Base-by-base conservation (phyloP, 768 basidiomycete genomes). In the Hirschioporus abietinus region DNA sequence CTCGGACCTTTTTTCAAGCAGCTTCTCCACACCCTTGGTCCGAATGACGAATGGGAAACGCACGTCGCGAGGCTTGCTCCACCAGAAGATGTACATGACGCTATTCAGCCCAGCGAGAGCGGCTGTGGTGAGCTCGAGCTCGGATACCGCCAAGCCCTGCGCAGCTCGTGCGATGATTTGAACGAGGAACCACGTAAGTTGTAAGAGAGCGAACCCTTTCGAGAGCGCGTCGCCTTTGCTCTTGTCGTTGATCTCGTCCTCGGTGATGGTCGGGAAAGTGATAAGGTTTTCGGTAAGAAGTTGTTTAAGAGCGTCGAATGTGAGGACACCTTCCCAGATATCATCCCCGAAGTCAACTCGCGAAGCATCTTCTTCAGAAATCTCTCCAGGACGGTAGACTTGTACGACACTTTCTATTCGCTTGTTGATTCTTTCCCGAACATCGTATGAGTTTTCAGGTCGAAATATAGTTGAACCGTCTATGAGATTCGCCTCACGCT, bases 51-150 rank as follows among this genome's bases (percentile, higher is more conserved):
- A 63, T 27, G 24, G 60, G 60, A 26, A 61, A 17, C 34, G 60
- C 60, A 67, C 65, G n/a, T 58, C 57, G 24, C 42, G 65, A 18
- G 66, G 66, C 35, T 67, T 67, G 34, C 58, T 27, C 66, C 63
- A 65, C 66, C 66, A 67, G 23, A 65, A 30, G 26, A 35, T 20
- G 34, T 67, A 67, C 10, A 34, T 67, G 17, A 65, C 65, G 23
- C 42, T 52, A 10, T 52, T 52, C 42, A 52, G 42, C 12, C 42
- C 42, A 12, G 42, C 42, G 20, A 52, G 42, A 5, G 42, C 42
- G 20, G 42, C 42, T 10, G 42, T 52, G 42, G 42, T 52, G 15
- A 52, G 42, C 42, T 52, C 42, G 42, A 52, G 42, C 42, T 52
- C 42, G 42, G 42, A 52, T 52, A 52, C 12, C 42, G 42, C 42